phyloP scores from a whole-genome alignment of 768 basidiomycete genomes.

The Phlegmacium glaucopus region DNA sequence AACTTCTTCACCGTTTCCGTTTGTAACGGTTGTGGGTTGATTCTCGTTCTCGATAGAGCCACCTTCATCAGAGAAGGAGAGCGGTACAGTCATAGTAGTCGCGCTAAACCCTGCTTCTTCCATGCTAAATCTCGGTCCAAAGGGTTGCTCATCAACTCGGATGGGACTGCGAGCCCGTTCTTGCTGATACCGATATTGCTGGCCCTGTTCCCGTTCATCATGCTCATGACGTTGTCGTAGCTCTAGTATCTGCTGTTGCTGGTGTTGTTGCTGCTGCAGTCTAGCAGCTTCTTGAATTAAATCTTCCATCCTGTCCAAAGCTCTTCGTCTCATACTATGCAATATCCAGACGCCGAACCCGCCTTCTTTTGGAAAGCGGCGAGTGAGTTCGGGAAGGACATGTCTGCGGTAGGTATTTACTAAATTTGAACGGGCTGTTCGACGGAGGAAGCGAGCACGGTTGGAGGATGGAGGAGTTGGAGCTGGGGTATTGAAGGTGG shows the following conservation, averaged over 20 bases:
- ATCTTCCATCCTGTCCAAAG: conserved; percentile 39
- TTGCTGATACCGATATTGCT: too few species aligned
- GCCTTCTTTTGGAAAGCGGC: conserved; percentile 29
- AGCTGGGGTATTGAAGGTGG: conserved; percentile 22
- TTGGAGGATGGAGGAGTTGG: conserved; percentile 19
- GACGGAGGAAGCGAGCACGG: conserved; percentile 44
- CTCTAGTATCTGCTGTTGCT: too few species aligned
- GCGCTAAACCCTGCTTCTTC: not conserved
- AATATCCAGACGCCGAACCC: conserved; percentile 56
- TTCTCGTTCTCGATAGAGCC: conserved; percentile 26
- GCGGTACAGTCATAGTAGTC: conserved; percentile 30
- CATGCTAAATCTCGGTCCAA: not conserved
- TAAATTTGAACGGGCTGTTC: conserved; percentile 62
- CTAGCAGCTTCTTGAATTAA: conserved; percentile 32
- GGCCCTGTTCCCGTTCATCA: conserved; percentile 1
- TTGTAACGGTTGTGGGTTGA: conserved; percentile 2
- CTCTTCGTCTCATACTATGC: conserved; percentile 48
- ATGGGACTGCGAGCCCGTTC: conserved; percentile 1
- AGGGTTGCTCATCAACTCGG: not conserved
- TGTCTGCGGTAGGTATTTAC: conserved; percentile 65
- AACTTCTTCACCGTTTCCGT: conserved; percentile 4
- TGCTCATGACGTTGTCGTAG: not conserved
- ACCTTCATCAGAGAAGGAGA: conserved; percentile 34
- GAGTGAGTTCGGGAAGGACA: conserved; percentile 50
- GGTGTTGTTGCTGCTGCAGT: not conserved